Evolutionary conservation across 768 basidiomycete species (phyloP).

Genomic region (Lenzites betulinus): DNA sequence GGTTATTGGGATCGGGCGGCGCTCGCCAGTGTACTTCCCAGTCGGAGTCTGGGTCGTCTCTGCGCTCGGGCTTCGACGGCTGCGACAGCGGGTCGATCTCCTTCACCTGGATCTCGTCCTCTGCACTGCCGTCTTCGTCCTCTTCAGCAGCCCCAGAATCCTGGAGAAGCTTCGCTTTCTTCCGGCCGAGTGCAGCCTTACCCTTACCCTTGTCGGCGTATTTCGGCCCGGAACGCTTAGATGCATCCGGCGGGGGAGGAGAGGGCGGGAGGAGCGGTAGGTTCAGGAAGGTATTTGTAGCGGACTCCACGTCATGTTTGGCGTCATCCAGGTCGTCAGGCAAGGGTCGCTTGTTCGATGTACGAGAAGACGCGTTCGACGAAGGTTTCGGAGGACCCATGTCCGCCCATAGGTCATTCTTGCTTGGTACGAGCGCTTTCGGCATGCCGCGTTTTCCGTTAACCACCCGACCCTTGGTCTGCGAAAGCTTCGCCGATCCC

Average conservation of each 20-base stretch:
- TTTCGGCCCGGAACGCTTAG: constrained; percentile 19
- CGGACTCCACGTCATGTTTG: constrained; percentile 1
- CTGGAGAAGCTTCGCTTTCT: constrained; percentile 50
- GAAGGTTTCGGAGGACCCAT: constrained; percentile 15
- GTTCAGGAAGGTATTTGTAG: constrained; percentile 25
- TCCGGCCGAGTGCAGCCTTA: constrained; percentile 42
- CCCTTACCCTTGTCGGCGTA: constrained; percentile 38
- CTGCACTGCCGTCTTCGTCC: constrained; percentile 25
- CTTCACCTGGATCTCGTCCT: constrained; percentile 32
- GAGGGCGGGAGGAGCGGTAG: constrained; percentile 62
- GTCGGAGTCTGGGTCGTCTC: constrained; percentile 25
- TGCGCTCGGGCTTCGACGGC: background rate
- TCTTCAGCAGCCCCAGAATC: constrained; percentile 33
- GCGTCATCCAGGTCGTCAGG: constrained; percentile 36
- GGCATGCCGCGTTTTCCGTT: constrained; percentile 20
- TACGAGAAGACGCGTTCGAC: constrained; percentile 20
- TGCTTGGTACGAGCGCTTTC: constrained; percentile 25
- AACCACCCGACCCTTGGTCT: constrained; percentile 3
- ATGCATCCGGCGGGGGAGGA: constrained; percentile 49
- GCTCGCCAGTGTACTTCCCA: constrained; percentile 19
- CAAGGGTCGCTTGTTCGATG: constrained; percentile 48
- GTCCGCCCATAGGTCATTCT: constrained; percentile 26
- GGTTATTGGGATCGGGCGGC: constrained; percentile 12
- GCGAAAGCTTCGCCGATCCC: background rate
- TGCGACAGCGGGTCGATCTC: constrained; percentile 32